Percentiles rank a stretch among this genome's conserved stretches.
These are phyloP conservation scores for Pelargonium exstipulatum DNA, from an alignment of 441 rosid genomes.

Conservation along the genomic window DNA sequence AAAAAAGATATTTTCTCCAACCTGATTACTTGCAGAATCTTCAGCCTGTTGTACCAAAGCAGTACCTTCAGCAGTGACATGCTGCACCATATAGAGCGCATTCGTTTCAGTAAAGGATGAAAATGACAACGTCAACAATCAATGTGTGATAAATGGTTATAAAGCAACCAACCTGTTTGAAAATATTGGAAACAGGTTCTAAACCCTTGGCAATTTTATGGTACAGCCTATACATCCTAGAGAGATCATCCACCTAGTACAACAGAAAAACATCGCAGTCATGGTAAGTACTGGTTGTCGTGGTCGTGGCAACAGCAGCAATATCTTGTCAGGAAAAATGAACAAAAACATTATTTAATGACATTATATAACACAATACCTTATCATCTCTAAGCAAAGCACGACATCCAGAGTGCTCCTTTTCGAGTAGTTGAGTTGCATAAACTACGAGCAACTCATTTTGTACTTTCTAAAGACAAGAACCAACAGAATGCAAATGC, in stretches of 20 bases:
- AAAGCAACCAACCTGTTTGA: conserved; percentile 32
- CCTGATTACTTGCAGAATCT: conserved; percentile 40
- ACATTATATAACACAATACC: conserved; percentile 23
- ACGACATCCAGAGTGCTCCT: conserved; percentile 46
- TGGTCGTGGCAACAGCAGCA: too few relatives aligned
- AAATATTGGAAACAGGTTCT: conserved; percentile 37
- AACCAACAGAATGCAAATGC: not conserved
- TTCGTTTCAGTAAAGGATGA: not conserved
- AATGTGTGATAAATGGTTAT: not conserved
- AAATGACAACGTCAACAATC: not conserved
- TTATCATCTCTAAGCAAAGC: conserved; percentile 49
- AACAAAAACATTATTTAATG: not conserved
- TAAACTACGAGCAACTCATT: conserved; percentile 33
- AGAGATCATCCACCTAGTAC: conserved; percentile 41
- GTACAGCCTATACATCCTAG: conserved; percentile 43
- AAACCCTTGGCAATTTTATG: conserved; percentile 35
- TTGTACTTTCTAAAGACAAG: conserved; percentile 33
- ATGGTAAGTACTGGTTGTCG: not conserved
- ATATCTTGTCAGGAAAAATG: not conserved
- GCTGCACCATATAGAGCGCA: conserved; percentile 26
- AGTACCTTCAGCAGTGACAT: conserved; percentile 49
- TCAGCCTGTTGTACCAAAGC: conserved; percentile 47
- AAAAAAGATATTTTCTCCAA: not conserved
- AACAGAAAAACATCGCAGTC: not conserved
- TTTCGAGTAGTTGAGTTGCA: conserved; percentile 40